These are phyloP conservation scores for Galeopsis tetrahit DNA, from an alignment of 257 asterid species.

Conservation along the genomic window DNA sequence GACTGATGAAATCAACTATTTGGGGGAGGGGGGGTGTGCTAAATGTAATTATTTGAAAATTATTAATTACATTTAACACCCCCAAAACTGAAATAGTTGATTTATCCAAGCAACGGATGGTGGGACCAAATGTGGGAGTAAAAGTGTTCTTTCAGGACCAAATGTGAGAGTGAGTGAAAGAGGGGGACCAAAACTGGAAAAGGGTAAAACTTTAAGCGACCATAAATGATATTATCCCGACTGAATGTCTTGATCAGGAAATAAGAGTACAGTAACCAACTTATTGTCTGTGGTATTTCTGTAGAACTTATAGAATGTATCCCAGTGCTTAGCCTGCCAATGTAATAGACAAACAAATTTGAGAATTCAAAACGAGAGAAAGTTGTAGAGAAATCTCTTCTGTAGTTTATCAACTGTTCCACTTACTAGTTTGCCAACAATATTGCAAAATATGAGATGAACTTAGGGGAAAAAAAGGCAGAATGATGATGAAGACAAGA, in stretches of 20 bases:
- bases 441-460: background rate
- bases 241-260: constrained; percentile 21
- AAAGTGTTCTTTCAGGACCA: too few species aligned
- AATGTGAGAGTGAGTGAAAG: too few species aligned
- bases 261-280: constrained; percentile 37
- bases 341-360: constrained; percentile 22
- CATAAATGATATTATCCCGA: too few species aligned
- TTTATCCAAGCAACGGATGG: too few species aligned
- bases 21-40: too few species aligned
- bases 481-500: constrained; percentile 16
- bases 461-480: background rate
- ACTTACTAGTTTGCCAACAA: background rate
- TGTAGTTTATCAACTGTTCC: background rate
- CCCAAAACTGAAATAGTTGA: too few species aligned
- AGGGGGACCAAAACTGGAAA: too few species aligned
- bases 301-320: constrained; percentile 88
- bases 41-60: too few species aligned
- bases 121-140: too few species aligned
- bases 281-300: constrained; percentile 86
- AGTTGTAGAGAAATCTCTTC: background rate
- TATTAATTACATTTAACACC: too few species aligned
- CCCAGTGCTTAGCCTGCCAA: constrained; percentile 93
- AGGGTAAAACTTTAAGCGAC: too few species aligned
- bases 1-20: too few species aligned
- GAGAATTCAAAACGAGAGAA: constrained; percentile 21